Evolutionary conservation across 768 basidiomycete genomes (phyloP), one percentile per base, ranked within the genome.

Genomic region (Mycena capillaripes): DNA sequence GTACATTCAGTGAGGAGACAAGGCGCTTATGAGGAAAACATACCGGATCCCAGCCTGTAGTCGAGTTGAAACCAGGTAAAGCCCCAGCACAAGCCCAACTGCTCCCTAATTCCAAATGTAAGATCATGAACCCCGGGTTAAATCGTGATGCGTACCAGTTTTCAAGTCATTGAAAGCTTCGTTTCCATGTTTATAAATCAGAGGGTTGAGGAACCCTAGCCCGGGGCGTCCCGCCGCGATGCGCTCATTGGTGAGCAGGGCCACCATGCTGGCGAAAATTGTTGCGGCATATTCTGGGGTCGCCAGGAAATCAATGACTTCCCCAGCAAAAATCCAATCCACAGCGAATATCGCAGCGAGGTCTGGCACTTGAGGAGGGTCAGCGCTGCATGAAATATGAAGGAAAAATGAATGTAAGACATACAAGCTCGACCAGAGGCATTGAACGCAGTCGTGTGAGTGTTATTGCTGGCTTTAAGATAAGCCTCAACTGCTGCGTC

Each of bases 201-300:
- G n/a, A n/a, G n/a, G 55, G 23, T n/a, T n/a, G n/a, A n/a, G n/a
- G n/a, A n/a, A n/a, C n/a, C n/a, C n/a, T n/a, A n/a, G n/a, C n/a
- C n/a, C n/a, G n/a, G n/a, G n/a, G n/a, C n/a, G n/a, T n/a, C n/a
- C n/a, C n/a, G n/a, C n/a, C n/a, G n/a, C n/a, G n/a, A n/a, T n/a
- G n/a, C n/a, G n/a, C n/a, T n/a, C n/a, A n/a, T n/a, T n/a, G n/a
- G n/a, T n/a, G n/a, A 66, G 25, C 19, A 30, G 50, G 11, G 64
- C 64, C 7, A 66, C 53, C n/a, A 56, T 40, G 19, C 64, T 66
- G 3, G 64, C 52, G n/a, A 66, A 66, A 10, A 66, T 56, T 25
- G 3, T 38, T 2, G 64, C 52, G 23, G 34, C 29, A 23, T 16
- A 56, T 1, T 7, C n/a, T 2, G 48, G 7, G 2, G 34, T 34